Evolutionary conservation across 1,284 basidiomycete genomes (phyloP).

Genomic region (Ustilago hordei): DNA sequence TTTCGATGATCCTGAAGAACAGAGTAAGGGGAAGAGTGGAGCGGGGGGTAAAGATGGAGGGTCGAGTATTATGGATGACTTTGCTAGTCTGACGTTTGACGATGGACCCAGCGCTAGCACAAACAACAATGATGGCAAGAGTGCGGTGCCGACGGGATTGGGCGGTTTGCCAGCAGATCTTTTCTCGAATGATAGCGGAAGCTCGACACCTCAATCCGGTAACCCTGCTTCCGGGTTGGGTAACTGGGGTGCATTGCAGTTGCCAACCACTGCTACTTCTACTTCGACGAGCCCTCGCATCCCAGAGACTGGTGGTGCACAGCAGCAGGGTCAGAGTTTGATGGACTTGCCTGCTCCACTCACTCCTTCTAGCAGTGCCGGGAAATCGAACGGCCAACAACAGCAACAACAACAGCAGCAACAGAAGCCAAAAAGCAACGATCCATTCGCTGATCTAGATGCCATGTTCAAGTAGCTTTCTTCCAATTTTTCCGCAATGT

Average conservation of each 20-base stretch:
- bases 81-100: slow-evolving; percentile 63
- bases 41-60: neutral
- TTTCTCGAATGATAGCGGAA: slow-evolving; percentile 37
- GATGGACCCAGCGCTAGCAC: slow-evolving; percentile 17
- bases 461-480: slow-evolving; percentile 54
- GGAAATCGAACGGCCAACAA: slow-evolving; percentile 13
- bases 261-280: slow-evolving; percentile 51
- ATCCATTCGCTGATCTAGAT: slow-evolving; percentile 66
- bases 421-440: slow-evolving; percentile 37
- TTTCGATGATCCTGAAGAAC: slow-evolving; percentile 54
- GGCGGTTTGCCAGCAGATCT: slow-evolving; percentile 46
- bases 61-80: slow-evolving; percentile 57
- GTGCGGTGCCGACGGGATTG: slow-evolving; percentile 12
- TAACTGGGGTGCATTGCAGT: slow-evolving; percentile 59
- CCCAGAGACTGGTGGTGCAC: slow-evolving; percentile 7
- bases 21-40: slow-evolving; percentile 7
- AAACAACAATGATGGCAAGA: neutral
- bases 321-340: slow-evolving; percentile 5
- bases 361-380: slow-evolving; percentile 9
- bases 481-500: neutral
- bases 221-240: slow-evolving; percentile 45
- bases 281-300: slow-evolving; percentile 37
- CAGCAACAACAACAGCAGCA: slow-evolving; percentile 16
- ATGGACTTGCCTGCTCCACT: slow-evolving; percentile 25
- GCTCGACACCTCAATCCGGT: slow-evolving; percentile 21